Base-by-base conservation (phyloP, 768 basidiomycete genomes). In the Lentinula aciculospora region DNA sequence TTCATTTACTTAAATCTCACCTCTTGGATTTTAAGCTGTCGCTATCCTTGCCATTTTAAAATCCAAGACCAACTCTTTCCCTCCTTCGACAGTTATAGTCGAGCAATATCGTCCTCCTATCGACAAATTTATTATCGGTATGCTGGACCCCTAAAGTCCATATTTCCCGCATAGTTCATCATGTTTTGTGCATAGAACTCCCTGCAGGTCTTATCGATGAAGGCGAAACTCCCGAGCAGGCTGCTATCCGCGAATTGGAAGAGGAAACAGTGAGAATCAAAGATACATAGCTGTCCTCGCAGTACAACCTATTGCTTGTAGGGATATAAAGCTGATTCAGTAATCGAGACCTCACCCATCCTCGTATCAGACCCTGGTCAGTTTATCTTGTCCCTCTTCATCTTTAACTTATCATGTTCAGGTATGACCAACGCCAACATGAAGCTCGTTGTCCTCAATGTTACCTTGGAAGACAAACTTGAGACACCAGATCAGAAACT, bases 381-480 rank as follows among this genome's bases (percentile, higher is more conserved):
- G 72, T 28, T 65, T 17, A 53, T 39, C 32, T 25, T 3, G 28
- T 49, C 19, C 34, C 28, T 39, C n/a, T 55, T 44, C 31, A 53
- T 53, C 39, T 32, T 56, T 47, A 60, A 23, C 28, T 37, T 42
- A 59, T 40, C n/a, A 56, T 12, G 28, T 21, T 49, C 53, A 91
- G 94, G 95, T 9, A 94, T 98, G 94, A 89, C 92, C 19, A 93
- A 85, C 44, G 90, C 95, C 12, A 96, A 90, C 67, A 95, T 95
- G 92, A 86, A 91, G 64, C 81, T 97, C 21, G 85, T 92, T 47
- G 77, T 86, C 17, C 75, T 95, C 28, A 78, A 80, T 58, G 88
- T 93, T 44, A 68, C 75, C 32, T 74, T 98, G 56, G 75, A 81
- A n/a, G 83, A 82, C 60, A 69, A 80, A 64, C 72, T 96, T 61